Percentiles rank a stretch among this genome's conserved stretches.
Conservation (phyloP, 176 grass and related monocot genomes). For the Oryza australiensis region DNA sequence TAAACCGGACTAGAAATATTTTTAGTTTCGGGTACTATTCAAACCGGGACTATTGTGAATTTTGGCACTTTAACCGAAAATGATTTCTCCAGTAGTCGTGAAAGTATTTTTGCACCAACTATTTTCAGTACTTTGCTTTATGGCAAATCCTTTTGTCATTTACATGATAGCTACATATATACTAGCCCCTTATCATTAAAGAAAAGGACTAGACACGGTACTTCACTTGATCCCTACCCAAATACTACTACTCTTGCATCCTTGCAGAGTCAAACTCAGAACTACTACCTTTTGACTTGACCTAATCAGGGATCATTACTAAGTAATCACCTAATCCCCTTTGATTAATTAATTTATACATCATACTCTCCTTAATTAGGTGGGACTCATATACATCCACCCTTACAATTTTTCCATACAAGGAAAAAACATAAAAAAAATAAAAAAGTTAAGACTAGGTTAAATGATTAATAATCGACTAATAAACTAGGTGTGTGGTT, state of each 20-base stretch:
- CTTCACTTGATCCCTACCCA: background rate
- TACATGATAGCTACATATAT: background rate
- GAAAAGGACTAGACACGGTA: background rate
- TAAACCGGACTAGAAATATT: no score
- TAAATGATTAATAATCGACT: slow-evolving; percentile 27
- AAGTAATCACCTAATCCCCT: background rate
- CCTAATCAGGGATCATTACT: background rate
- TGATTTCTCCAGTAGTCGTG: no score
- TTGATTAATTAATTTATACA: slow-evolving; percentile 27
- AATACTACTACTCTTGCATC: background rate
- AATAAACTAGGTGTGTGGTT: background rate
- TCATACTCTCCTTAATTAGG: slow-evolving; percentile 15
- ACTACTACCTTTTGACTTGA: background rate
- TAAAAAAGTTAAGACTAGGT: slow-evolving; percentile 19
- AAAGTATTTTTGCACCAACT: background rate
- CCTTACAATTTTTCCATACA: slow-evolving; percentile 8
- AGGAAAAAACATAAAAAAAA: slow-evolving; percentile 11
- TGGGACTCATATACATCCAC: background rate
- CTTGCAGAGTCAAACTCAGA: slow-evolving; percentile 8
- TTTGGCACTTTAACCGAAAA: no score
- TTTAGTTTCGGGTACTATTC: no score
- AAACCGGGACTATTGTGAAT: no score
- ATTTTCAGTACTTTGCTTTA: background rate
- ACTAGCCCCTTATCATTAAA: background rate
- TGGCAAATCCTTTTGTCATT: background rate